Evolutionary conservation across 441 rosid species (phyloP), one percentile per base, ranked within the genome.

Genomic region (Dalechampia spathulata): DNA sequence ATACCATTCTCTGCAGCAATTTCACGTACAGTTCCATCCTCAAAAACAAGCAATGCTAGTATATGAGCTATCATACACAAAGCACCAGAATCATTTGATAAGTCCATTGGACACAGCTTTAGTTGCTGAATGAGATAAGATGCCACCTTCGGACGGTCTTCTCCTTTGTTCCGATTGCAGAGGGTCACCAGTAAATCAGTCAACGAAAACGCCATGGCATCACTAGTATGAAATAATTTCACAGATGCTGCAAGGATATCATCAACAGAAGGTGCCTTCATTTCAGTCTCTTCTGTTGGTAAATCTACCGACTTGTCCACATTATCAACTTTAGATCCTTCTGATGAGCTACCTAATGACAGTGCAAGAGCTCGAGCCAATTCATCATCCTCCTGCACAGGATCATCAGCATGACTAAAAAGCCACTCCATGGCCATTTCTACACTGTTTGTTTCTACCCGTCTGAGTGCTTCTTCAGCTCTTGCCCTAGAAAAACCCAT

Each of bases 401-500:
- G 90, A 72, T 94, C 96, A 57, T 94, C 98, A 51, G 84, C 75
- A 73, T 94, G 93, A 72, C 71, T 80, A 71, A 84, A 72, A 60
- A 94, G 66, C 98, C 96, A 94, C 67, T 94, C 99, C 94, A 84
- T 94, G 22, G 99, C 99, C 92, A 94, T 71, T 65, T 90, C 99
- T 50, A 94, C 98, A 80, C 95, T 94, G 65, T 94, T 94, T 39
- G 99, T 75, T 77, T 86, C 97, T 63, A 87, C 94, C 57, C 92
- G 78, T 61, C 99, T 78, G 68, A 94, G 66, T 1, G 99, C 96
- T 55, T 90, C 92, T 74, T 90, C 97, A 6, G 96, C 99, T 75
- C 99, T 90, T 65, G 87, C 82, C 86, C 98, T 85, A 62, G 96
- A 81, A 75, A 94, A 86, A 43, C 99, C 99, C 99, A 94, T 94